A percentile compares a stretch with the other conserved stretches of the same genome.
phyloP scores from a whole-genome alignment of 768 basidiomycete species.

The Naganishia onofrii region DNA sequence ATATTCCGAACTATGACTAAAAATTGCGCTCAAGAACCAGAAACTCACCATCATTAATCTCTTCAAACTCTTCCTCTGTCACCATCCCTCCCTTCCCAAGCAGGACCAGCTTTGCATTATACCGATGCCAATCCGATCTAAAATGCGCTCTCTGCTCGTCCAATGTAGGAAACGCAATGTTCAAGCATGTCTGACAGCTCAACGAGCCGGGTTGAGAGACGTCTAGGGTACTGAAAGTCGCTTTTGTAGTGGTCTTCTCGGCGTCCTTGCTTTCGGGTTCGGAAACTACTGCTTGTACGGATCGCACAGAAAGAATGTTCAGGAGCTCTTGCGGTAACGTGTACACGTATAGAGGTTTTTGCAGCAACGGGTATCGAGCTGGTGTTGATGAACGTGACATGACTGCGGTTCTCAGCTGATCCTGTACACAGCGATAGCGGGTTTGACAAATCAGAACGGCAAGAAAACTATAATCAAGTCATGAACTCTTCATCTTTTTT shows the following conservation, averaged over 20 bases:
- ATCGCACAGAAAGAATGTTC: slow-evolving; percentile 68
- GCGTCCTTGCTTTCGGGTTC: slow-evolving; percentile 37
- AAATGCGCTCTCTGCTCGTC: slow-evolving; percentile 83
- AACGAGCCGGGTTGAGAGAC: slow-evolving; percentile 29
- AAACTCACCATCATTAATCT: slow-evolving; percentile 73
- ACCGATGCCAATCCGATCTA: slow-evolving; percentile 95
- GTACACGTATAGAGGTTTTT: slow-evolving; percentile 59
- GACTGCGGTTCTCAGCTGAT: background rate
- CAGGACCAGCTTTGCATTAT: slow-evolving; percentile 83
- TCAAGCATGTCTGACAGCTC: slow-evolving; percentile 53
- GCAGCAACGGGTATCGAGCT: slow-evolving; percentile 20
- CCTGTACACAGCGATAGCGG: background rate
- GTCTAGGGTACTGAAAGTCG: background rate
- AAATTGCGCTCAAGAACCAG: too few relatives aligned
- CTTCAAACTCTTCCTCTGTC: slow-evolving; percentile 68
- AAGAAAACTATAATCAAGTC: too few relatives aligned
- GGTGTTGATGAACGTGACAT: slow-evolving; percentile 9
- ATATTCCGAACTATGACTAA: too few relatives aligned
- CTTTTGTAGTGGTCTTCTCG: slow-evolving; percentile 2
- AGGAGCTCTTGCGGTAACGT: slow-evolving; percentile 69
- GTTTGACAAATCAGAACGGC: background rate
- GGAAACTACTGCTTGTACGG: slow-evolving; percentile 52
- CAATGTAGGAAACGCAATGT: slow-evolving; percentile 67
- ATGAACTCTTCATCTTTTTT: too few relatives aligned
- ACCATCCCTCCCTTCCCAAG: slow-evolving; percentile 59